phyloP scores from a whole-genome alignment of 176 grass and related monocot species.

The Poa annua region DNA sequence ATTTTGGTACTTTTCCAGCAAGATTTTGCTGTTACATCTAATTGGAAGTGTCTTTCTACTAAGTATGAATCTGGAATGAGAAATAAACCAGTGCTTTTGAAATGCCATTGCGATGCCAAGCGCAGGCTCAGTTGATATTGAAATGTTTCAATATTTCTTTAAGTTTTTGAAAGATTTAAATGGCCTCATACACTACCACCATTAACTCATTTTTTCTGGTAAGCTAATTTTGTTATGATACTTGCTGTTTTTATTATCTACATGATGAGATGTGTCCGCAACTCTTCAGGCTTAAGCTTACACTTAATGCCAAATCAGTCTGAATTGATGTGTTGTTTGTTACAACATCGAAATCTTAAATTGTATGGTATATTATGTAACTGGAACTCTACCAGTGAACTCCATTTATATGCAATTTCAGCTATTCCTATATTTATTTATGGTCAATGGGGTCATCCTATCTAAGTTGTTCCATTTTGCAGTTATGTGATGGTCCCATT shows the following conservation, averaged over 20 bases:
- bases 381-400: not conserved
- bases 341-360: not conserved
- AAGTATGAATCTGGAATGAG: slow-evolving; percentile 1
- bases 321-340: not conserved
- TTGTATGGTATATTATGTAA: not conserved
- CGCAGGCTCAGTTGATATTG: not conserved
- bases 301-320: not conserved
- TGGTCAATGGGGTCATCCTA: slow-evolving; percentile 16
- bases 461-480: slow-evolving; percentile 49
- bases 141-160: not conserved
- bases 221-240: not conserved
- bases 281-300: slow-evolving; percentile 14
- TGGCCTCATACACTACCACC: not conserved
- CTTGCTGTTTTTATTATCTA: not conserved
- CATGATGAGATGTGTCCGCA: slow-evolving; percentile 9
- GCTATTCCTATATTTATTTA: slow-evolving; percentile 17
- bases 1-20: not conserved
- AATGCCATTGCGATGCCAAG: not conserved
- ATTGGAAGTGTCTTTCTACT: not conserved
- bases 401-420: slow-evolving; percentile 23
- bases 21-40: not conserved
- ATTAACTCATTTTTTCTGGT: not conserved
- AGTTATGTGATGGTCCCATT: slow-evolving; percentile 90
- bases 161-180: not conserved
- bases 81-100: not conserved